These are phyloP conservation scores for Keithomyces neogunnii DNA, from an alignment of 2,329 filamentous ascomycete species.

Conservation along the genomic window DNA sequence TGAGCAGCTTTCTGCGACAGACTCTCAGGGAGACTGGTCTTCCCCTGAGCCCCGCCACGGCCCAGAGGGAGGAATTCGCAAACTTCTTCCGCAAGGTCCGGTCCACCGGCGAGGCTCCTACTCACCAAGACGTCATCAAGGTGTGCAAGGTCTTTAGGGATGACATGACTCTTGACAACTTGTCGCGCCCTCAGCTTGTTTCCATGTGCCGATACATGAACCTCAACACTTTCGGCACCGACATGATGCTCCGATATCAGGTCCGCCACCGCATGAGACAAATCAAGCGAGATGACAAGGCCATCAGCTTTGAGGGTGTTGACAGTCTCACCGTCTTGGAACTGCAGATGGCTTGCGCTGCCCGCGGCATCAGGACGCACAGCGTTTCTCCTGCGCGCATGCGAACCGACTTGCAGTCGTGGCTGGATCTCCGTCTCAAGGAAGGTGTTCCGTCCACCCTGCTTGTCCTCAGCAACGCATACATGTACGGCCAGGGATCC, in stretches of 20 bases:
- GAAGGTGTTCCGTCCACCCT: conserved; percentile 95
- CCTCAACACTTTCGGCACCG: conserved; percentile 91
- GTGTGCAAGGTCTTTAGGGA: conserved; percentile 99
- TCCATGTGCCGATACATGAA: conserved; percentile 99
- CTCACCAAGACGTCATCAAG: conserved; percentile 87
- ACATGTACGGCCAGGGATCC: conserved; percentile 88
- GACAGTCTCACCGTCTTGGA: conserved; percentile 89
- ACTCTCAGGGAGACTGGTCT: conserved; percentile 91
- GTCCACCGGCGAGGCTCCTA: conserved; percentile 83
- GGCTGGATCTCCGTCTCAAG: conserved; percentile 88
- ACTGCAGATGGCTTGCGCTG: conserved; percentile 84
- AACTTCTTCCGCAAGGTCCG: conserved; percentile 97
- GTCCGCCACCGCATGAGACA: conserved; percentile 97
- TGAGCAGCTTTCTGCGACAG: conserved; percentile 79
- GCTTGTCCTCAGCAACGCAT: conserved; percentile 91
- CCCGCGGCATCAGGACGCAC: conserved; percentile 85
- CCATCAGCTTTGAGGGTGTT: conserved; percentile 89
- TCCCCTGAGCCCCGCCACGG: conserved; percentile 72
- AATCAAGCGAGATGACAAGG: conserved; percentile 95
- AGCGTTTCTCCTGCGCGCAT: conserved; percentile 83
- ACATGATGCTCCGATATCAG: conserved; percentile 96
- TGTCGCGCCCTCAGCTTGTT: conserved; percentile 89
- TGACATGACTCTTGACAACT: conserved; percentile 91
- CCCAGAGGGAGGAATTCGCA: conserved; percentile 87
- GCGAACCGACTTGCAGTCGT: conserved; percentile 83